Evolutionary conservation across 345 rosid genomes (phyloP), one percentile per base, ranked within the genome.

Genomic region (Salix brachista): DNA sequence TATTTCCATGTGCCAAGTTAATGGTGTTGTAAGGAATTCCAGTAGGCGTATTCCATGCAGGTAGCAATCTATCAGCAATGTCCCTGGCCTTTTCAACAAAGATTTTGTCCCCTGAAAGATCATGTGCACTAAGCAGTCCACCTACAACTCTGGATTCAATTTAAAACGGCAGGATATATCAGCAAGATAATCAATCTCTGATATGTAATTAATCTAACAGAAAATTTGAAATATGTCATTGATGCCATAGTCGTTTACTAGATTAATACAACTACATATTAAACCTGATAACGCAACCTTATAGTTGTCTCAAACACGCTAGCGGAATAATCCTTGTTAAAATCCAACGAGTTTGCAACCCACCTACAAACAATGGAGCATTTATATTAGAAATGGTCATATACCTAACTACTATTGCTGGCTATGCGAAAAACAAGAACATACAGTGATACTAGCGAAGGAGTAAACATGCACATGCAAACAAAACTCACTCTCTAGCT

Each of bases 241-340:
- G 44, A 14, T 36, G 2, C 19, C 13, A 73, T 54, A 58, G 26
- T 72, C 17, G 21, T 48, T 61, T 71, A 42, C 26, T 58, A 44
- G 61, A 72, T 48, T 65, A 14, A 66, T 75, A 79, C 54, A 83
- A 82, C 80, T 79, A 83, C 75, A 86, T 41, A 81, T 84, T 90
- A 91, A 93, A 93, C 95, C 90, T 92, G 84, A 76, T 84, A 86
- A 87, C 44, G 88, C 79, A 85, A 94, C 99, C 99, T 96, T 90
- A 96, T 96, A 89, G 99, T 94, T 89, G 99, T 96, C 88, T 94
- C 98, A 66, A 94, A 96, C 79, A 96, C 97, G 80, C 97, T 96
- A 73, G 98, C 99, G 67, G 90, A 97, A 73, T 94, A 91, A 79
- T 90, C 87, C 90, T 92, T 96, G 86, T 94, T 84, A 73, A 94